Percentiles rank a stretch among this genome's conserved stretches.
Evolutionary conservation across 2,329 filamentous ascomycete species (phyloP).

Genomic region (Gnomoniopsis smithogilvyi): DNA sequence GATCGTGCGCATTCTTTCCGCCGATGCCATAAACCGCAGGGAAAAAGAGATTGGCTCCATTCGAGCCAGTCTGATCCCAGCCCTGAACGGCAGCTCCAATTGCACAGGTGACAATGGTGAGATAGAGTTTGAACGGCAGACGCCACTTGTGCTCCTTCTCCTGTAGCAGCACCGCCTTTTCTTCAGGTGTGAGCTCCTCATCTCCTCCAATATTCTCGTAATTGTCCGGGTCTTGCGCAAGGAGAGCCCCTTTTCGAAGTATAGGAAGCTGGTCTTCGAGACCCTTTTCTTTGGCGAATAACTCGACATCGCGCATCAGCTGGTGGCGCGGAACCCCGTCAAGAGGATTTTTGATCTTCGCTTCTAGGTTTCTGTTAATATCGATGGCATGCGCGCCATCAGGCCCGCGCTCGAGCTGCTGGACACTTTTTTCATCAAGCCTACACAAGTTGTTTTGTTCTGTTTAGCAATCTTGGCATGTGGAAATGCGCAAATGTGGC

Average conservation of each 20-base stretch:
- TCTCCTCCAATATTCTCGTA: constrained; percentile 59
- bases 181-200: neutral
- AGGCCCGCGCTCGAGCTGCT: neutral
- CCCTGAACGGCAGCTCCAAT: constrained; percentile 53
- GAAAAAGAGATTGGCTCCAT: constrained; percentile 55
- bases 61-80: constrained; percentile 33
- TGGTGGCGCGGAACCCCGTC: constrained; percentile 47
- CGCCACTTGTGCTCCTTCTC: constrained; percentile 68
- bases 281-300: constrained; percentile 57
- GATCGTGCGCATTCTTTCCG: constrained; percentile 20
- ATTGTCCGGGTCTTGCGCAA: constrained; percentile 65
- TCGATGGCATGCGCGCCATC: neutral
- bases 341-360: constrained; percentile 52
- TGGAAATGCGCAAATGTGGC: neutral
- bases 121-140: constrained; percentile 58
- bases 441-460: too few species aligned
- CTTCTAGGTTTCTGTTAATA: neutral
- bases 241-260: constrained; percentile 68
- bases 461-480: neutral
- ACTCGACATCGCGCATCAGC: constrained; percentile 53
- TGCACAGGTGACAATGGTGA: constrained; percentile 59
- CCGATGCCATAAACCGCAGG: constrained; percentile 50
- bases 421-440: neutral
- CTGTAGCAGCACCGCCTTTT: constrained; percentile 41
- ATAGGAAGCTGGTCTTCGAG: constrained; percentile 55